phyloP scores from a whole-genome alignment of 805 yeast genomes.

The Yarrowia sp. region DNA sequence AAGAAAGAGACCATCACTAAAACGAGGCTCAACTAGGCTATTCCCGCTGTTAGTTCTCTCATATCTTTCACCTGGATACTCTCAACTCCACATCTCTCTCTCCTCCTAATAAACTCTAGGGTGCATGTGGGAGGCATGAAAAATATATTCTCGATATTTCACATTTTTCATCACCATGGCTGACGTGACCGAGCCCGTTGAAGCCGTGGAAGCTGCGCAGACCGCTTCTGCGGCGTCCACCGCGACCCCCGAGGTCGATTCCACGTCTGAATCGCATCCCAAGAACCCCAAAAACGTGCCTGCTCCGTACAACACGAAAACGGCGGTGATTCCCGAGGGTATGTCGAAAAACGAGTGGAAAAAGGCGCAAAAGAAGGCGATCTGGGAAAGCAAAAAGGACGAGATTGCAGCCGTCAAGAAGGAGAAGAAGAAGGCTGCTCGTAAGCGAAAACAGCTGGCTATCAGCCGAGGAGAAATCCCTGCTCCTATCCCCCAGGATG shows the following conservation, averaged over 20 bases:
- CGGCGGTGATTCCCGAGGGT: slow-evolving; percentile 67
- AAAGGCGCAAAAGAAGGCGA: slow-evolving; percentile 62
- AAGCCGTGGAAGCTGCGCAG: neutral
- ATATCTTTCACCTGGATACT: neutral
- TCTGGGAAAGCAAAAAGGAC: slow-evolving; percentile 70
- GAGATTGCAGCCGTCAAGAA: slow-evolving; percentile 61
- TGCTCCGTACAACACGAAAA: slow-evolving; percentile 36
- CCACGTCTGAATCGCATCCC: slow-evolving; percentile 6
- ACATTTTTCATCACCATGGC: neutral
- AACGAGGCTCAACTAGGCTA: too few relatives aligned
- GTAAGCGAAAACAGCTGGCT: slow-evolving; percentile 23
- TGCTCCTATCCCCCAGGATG: slow-evolving; percentile 41
- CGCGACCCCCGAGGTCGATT: neutral
- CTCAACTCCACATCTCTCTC: too few relatives aligned
- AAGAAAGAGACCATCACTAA: too few relatives aligned
- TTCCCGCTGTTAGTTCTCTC: neutral
- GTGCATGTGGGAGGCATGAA: slow-evolving; percentile 32
- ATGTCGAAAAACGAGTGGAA: slow-evolving; percentile 90
- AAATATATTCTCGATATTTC: slow-evolving; percentile 22
- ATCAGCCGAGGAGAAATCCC: slow-evolving; percentile 48
- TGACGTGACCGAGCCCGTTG: slow-evolving; percentile 3
- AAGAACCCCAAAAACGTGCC: slow-evolving; percentile 2
- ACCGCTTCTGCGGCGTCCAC: neutral
- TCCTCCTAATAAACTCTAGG: neutral
- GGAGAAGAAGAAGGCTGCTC: slow-evolving; percentile 55